A percentile compares a stretch with the other conserved stretches of the same genome.
Evolutionary conservation across 345 rosid genomes (phyloP).

Genomic region (Toxicodendron radicans): DNA sequence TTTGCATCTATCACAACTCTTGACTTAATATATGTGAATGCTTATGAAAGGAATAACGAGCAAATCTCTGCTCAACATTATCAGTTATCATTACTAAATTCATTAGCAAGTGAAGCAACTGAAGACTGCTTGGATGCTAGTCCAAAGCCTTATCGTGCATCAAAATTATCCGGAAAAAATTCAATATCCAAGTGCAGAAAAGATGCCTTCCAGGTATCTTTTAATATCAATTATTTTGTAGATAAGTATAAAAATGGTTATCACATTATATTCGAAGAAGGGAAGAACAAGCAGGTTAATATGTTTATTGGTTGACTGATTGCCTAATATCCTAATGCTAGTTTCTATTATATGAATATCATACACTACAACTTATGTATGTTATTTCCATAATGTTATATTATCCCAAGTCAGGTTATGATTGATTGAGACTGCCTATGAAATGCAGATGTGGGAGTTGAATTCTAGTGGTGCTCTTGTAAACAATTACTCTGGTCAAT

Average conservation of each 20-base stretch:
- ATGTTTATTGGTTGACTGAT: too few relatives aligned
- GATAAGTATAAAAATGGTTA: not conserved
- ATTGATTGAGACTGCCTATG: conserved; percentile 11
- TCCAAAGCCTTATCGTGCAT: conserved; percentile 54
- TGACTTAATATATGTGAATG: conserved; percentile 8
- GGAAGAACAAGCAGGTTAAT: too few relatives aligned
- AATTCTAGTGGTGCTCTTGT: conserved; percentile 51
- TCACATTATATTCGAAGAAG: too few relatives aligned
- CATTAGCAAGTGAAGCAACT: conserved; percentile 46
- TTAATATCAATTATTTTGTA: not conserved
- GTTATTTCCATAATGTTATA: not conserved
- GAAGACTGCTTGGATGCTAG: conserved; percentile 70
- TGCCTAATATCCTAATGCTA: too few relatives aligned
- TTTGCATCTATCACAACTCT: not conserved
- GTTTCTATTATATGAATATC: too few relatives aligned
- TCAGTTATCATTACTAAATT: conserved; percentile 43
- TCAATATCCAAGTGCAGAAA: conserved; percentile 61
- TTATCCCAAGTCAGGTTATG: not conserved
- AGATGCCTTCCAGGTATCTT: conserved; percentile 73
- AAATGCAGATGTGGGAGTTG: conserved; percentile 82
- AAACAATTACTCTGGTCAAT: conserved; percentile 75
- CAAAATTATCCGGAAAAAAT: conserved; percentile 51
- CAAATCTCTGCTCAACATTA: conserved; percentile 32
- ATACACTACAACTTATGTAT: too few relatives aligned
- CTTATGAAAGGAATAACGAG: conserved; percentile 50